A percentile compares a stretch with the other conserved stretches of the same genome.
phyloP scores from a whole-genome alignment of 1,284 basidiomycete species.

The Lentinula novae-zelandiae region DNA sequence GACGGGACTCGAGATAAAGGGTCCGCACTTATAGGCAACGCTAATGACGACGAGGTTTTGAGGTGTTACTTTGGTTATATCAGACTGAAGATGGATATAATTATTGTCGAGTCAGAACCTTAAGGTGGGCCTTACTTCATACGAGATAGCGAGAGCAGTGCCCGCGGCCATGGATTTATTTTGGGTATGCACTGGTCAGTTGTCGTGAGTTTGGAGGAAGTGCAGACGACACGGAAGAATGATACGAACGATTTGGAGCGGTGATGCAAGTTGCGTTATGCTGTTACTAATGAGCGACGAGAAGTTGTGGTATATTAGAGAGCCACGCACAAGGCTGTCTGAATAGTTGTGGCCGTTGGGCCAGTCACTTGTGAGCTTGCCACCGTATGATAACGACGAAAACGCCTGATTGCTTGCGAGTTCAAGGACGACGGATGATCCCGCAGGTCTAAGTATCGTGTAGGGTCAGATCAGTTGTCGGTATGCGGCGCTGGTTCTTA shows the following conservation, averaged over 20 bases:
- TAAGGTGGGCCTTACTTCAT: constrained; percentile 25
- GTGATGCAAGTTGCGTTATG: constrained; percentile 32
- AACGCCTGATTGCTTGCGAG: constrained; percentile 17
- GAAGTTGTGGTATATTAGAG: background rate
- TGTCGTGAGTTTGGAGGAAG: background rate
- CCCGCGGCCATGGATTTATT: constrained; percentile 40
- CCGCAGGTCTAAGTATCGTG: constrained; percentile 29
- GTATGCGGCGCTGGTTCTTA: constrained; percentile 19
- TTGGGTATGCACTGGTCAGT: constrained; percentile 35
- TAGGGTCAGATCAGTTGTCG: background rate
- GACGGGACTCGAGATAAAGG: background rate
- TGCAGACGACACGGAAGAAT: background rate
- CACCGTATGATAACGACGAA: constrained; percentile 12
- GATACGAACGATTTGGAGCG: constrained; percentile 33
- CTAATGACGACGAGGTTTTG: constrained; percentile 31
- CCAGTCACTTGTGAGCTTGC: constrained; percentile 9
- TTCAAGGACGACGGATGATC: constrained; percentile 21
- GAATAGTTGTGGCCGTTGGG: constrained; percentile 15
- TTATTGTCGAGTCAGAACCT: background rate
- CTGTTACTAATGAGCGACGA: constrained; percentile 15
- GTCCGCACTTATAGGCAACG: constrained; percentile 26
- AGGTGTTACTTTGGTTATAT: constrained; percentile 27
- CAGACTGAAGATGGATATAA: constrained; percentile 25
- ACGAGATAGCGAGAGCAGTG: constrained; percentile 44
- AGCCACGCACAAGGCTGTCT: constrained; percentile 13